These are phyloP conservation scores for Spathaspora arborariae DNA, from an alignment of 805 yeast species.

Conservation along the genomic window DNA sequence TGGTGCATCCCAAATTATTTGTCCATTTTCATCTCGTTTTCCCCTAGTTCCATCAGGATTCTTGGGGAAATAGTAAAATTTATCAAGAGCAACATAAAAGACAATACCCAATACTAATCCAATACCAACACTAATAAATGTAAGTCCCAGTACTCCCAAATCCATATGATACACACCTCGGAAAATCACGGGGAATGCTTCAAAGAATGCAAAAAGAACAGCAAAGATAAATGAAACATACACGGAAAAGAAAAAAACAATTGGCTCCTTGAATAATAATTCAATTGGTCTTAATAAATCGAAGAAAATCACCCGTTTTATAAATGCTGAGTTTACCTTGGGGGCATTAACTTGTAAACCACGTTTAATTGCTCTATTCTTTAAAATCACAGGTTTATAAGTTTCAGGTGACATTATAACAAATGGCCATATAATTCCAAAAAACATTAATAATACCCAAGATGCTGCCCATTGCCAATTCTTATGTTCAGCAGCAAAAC, in stretches of 20 bases:
- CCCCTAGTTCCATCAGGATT: constrained; percentile 61
- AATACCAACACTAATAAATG: constrained; percentile 69
- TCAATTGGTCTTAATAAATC: constrained; percentile 61
- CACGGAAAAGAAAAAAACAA: constrained; percentile 63
- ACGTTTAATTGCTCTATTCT: constrained; percentile 56
- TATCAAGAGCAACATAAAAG: constrained; percentile 49
- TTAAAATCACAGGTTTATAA: constrained; percentile 63
- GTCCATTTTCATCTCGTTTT: constrained; percentile 54
- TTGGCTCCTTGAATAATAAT: constrained; percentile 72
- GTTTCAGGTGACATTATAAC: constrained; percentile 65
- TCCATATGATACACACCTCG: constrained; percentile 59
- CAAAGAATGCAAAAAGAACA: constrained; percentile 74
- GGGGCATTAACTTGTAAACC: constrained; percentile 44
- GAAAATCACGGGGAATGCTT: constrained; percentile 74
- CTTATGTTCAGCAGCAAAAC: constrained; percentile 60
- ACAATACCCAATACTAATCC: constrained; percentile 59
- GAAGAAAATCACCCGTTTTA: constrained; percentile 44
- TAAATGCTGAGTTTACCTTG: constrained; percentile 32
- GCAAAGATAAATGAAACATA: constrained; percentile 76
- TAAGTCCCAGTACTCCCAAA: constrained; percentile 60
- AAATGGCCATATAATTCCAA: constrained; percentile 53
- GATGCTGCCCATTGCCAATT: constrained; percentile 61
- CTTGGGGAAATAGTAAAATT: constrained; percentile 46
- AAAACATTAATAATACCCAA: constrained; percentile 69
- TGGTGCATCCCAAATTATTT: constrained; percentile 52